Base-by-base conservation (phyloP, 257 asterid species). In the Cruciata laevipes region DNA sequence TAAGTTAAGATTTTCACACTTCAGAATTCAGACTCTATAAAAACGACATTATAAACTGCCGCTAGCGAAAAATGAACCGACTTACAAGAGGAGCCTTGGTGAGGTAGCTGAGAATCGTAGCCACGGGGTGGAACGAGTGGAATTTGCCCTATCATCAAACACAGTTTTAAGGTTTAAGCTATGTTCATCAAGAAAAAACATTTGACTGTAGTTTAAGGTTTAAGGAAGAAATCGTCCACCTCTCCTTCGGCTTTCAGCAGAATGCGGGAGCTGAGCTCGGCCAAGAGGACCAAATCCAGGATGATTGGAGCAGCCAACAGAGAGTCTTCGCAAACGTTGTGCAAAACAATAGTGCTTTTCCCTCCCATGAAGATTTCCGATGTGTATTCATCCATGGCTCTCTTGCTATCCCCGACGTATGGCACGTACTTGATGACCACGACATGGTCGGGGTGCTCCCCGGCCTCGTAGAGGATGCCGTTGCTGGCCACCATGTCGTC, bases 331-430 rank as follows among this genome's bases (percentile, higher is more conserved):
- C 99, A 94, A 7, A 95, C 87, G 72, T 90, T 94, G 88, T 90
- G 99, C 76, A 94, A 42, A 58, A 94, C 99, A 5, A 94, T 87
- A 25, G 99, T 94, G 95, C 79, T 94, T 61, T 77, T 84, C 14
- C 99, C 97, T 32, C 99, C 99, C 97, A 94, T 83, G 87, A 94
- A 94, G 66, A 94, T 94, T 86, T 94, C 99, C 4, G 99, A 94
- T 0, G 90, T 94, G 89, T 94, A 94, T 80, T 90, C 99, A 31
- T 94, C 99, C 99, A 94, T 94, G 0, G 99, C 99, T 69, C 99
- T 84, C 80, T 94, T 94, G 87, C 99, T 94, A 63, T 94, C 99
- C 63, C 95, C 99, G 58, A 94, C 97, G 8, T 94, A 90, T 6
- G 99, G 99, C 68, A 94, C 97, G 63, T 94, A 90, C 99, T 94